Conservation (phyloP, 208 protist genomes). For the Herpetomonas muscarum region DNA sequence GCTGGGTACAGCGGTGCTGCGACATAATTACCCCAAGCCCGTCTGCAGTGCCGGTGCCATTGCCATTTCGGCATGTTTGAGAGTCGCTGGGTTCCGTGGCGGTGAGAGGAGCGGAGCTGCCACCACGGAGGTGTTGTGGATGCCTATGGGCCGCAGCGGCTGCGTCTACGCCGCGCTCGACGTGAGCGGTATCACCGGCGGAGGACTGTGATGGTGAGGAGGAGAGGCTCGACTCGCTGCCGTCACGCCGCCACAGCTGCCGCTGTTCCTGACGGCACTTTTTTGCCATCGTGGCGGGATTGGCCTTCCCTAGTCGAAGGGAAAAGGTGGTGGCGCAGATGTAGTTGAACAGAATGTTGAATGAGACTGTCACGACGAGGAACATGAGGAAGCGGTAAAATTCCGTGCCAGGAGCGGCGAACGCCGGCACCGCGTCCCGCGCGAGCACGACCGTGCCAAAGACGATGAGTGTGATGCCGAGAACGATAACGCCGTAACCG, state of each 20-base stretch:
- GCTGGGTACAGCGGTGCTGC: too few species aligned
- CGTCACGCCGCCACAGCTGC: not conserved
- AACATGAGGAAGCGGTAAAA: slow-evolving; percentile 27
- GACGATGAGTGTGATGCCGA: slow-evolving; percentile 53
- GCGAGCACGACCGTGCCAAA: slow-evolving; percentile 38
- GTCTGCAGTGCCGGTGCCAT: not conserved
- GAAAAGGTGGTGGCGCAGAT: slow-evolving; percentile 47
- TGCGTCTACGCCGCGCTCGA: too few species aligned
- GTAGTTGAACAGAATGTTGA: slow-evolving; percentile 71
- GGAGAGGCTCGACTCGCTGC: too few species aligned
- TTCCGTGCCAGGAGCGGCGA: slow-evolving; percentile 22
- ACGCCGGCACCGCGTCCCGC: slow-evolving; percentile 42
- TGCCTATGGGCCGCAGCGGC: too few species aligned
- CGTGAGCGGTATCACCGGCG: too few species aligned
- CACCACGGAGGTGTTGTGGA: too few species aligned
- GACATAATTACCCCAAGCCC: slow-evolving; percentile 1
- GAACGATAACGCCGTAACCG: slow-evolving; percentile 22
- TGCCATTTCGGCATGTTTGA: not conserved
- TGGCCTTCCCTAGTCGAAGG: slow-evolving; percentile 18
- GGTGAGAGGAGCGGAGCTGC: too few species aligned
- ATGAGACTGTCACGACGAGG: slow-evolving; percentile 36
- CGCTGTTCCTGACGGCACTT: not conserved
- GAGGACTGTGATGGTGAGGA: too few species aligned
- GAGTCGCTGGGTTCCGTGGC: too few species aligned
- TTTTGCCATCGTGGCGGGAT: slow-evolving; percentile 6